Evolutionary conservation across 257 asterid species (phyloP), one percentile per base, ranked within the genome.

Genomic region (Coffea canephora): DNA sequence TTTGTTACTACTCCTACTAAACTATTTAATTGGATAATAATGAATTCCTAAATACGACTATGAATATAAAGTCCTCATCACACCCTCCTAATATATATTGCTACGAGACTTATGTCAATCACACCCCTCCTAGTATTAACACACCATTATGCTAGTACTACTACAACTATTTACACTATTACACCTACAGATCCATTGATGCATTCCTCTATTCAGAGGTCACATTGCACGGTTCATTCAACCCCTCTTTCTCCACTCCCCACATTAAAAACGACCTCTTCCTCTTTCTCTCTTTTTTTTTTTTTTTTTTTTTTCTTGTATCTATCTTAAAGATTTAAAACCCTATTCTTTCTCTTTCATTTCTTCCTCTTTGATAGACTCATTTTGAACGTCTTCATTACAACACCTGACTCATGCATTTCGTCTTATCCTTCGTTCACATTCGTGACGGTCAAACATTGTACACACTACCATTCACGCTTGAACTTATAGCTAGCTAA

Each of bases 21-120:
- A 0, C 25, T 12, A 70, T 27, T 14, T 66, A 43, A 41, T 36
- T 80, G 86, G 59, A 80, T 79, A 25, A n/a, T 25, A 10, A n/a
- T 12, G 31, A 9, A 39, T 39, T 39, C 43, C 1, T 34, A 21
- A 67, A 64, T 64, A 25, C 3, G 70, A 65, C 15, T 3, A 14
- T 73, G 50, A 85, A 83, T 84, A 78, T 48, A 70, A 39, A 82
- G 82, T 21, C 64, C 78, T 52, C 19, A 73, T 78, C 76, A 87
- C 91, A 88, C 91, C 90, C 84, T 71, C 81, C 81, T 86, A 81
- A 36, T 52, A 3, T 14, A 3, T 70, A 39, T 21, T 70, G 93
- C 93, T 80, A 66, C 78, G 84, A 79, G 61, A 52, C 78, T 74
- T 77, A 84, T 91, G 88, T 90, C 90, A 85, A 59, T 80, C 54